Conservation (phyloP, 495 filamentous ascomycete species). For the Monascus purpureus region DNA sequence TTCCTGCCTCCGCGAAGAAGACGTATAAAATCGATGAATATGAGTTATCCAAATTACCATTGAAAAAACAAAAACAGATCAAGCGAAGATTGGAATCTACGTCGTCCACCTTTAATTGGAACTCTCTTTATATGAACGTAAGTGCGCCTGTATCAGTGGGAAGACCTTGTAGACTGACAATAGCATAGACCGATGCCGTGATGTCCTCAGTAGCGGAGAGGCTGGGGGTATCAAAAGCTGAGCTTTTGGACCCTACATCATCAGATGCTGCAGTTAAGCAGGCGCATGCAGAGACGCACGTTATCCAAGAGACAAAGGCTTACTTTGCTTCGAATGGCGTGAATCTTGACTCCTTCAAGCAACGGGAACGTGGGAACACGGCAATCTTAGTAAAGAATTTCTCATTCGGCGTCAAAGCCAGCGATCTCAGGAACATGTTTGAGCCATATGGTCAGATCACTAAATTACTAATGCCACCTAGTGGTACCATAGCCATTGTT, state of each 20-base stretch:
- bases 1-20: constrained; percentile 68
- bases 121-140: constrained; percentile 94
- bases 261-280: constrained; percentile 90
- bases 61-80: constrained; percentile 87
- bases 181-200: constrained; percentile 65
- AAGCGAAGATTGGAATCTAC: constrained; percentile 68
- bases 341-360: constrained; percentile 81
- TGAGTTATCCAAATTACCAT: constrained; percentile 69
- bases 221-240: constrained; percentile 75
- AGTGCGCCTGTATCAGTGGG: constrained; percentile 9
- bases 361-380: constrained; percentile 65
- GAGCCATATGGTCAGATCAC: constrained; percentile 50
- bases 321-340: constrained; percentile 82
- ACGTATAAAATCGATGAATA: constrained; percentile 75
- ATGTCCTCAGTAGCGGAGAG: constrained; percentile 81
- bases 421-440: constrained; percentile 37
- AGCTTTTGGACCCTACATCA: constrained; percentile 84
- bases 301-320: constrained; percentile 89
- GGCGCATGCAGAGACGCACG: constrained; percentile 87
- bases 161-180: constrained; percentile 11
- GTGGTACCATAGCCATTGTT: constrained; percentile 83
- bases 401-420: constrained; percentile 55
- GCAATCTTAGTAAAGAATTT: constrained; percentile 94
- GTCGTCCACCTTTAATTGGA: constrained; percentile 81
- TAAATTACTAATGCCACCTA: constrained; percentile 78